Evolutionary conservation across 306 rosid species (phyloP).

Genomic region (Lablab purpureus): DNA sequence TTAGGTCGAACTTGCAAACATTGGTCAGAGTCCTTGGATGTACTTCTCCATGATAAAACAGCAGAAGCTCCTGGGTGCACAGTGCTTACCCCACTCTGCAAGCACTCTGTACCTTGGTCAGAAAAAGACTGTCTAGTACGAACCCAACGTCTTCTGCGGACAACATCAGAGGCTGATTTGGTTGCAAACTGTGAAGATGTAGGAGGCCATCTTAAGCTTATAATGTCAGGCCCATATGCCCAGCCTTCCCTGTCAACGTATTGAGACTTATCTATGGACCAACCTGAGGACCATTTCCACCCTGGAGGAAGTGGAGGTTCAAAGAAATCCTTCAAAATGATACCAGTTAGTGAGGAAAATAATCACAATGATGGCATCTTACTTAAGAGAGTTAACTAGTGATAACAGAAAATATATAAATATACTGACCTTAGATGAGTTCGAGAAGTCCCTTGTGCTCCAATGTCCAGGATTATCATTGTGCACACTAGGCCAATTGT

Average conservation of each 20-base stretch:
- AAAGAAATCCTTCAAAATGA: conserved; percentile 73
- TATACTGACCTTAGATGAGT: conserved; percentile 69
- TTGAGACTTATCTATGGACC: conserved; percentile 74
- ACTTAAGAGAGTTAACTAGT: conserved; percentile 27
- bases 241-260: conserved; percentile 87
- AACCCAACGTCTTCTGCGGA: conserved; percentile 78
- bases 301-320: conserved; percentile 88
- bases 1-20: conserved; percentile 79
- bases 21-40: conserved; percentile 71
- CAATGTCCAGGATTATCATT: conserved; percentile 68
- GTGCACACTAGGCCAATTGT: conserved; percentile 53
- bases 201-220: conserved; percentile 71
- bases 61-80: conserved; percentile 74
- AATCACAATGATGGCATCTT: conserved; percentile 20
- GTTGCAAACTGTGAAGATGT: conserved; percentile 65
- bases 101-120: conserved; percentile 48
- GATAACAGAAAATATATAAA: background rate
- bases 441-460: conserved; percentile 71
- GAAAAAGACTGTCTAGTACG: conserved; percentile 64
- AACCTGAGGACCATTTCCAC: conserved; percentile 78
- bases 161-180: conserved; percentile 66
- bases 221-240: conserved; percentile 76
- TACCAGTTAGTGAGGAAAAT: conserved; percentile 40
- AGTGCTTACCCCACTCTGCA: conserved; percentile 54
- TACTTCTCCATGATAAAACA: conserved; percentile 87